phyloP scores from a whole-genome alignment of 441 rosid genomes.

The Cnidoscolus chayamansa region DNA sequence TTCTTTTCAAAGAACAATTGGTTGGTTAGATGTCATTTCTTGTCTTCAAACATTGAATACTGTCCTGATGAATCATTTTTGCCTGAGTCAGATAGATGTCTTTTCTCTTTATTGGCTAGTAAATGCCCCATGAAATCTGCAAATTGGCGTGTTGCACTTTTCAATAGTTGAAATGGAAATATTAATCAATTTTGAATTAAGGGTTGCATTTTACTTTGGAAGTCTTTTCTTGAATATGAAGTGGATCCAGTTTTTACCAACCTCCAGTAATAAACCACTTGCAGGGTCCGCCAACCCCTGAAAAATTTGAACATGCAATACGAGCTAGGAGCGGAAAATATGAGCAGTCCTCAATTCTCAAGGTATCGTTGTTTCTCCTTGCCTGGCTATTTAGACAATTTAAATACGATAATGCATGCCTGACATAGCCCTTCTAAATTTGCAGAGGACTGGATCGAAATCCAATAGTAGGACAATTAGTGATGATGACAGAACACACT shows the following conservation, averaged over 20 bases:
- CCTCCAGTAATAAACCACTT: neutral
- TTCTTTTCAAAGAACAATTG: too few species aligned
- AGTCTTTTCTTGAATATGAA: neutral
- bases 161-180: too few species aligned
- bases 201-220: neutral
- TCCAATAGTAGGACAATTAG: constrained; percentile 35
- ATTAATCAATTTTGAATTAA: neutral
- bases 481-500: constrained; percentile 33
- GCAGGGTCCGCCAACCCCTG: constrained; percentile 87
- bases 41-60: too few species aligned
- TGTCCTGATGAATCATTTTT: too few species aligned
- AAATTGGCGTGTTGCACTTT: too few species aligned
- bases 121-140: too few species aligned
- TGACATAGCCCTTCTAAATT: neutral
- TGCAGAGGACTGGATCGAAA: constrained; percentile 69
- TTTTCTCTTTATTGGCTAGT: too few species aligned
- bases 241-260: neutral
- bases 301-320: constrained; percentile 56
- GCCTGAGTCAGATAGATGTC: too few species aligned
- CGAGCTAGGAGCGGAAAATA: constrained; percentile 48
- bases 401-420: neutral
- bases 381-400: neutral
- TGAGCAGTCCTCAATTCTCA: constrained; percentile 47
- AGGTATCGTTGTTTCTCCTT: constrained; percentile 37
- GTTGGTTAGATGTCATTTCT: too few species aligned